Evolutionary conservation across 345 rosid species (phyloP), one percentile per base, ranked within the genome.

Genomic region (Euphorbia pulcherrima): DNA sequence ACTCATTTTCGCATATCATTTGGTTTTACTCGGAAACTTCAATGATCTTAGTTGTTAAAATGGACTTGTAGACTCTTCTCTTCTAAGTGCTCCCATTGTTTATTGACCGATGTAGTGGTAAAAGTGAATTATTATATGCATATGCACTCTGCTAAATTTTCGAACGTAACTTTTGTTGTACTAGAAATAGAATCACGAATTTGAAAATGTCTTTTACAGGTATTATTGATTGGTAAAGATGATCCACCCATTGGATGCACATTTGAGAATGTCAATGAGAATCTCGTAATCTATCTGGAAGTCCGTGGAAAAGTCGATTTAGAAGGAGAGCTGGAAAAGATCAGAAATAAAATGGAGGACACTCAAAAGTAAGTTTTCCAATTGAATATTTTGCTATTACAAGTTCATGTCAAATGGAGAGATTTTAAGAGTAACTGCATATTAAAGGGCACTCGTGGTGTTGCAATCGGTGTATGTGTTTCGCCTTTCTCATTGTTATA

Each of bases 211-310:
- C 50, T 27, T 57, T n/a, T 39, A 61, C 83, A 89, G 97, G 97
- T 94, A 75, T 67, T 90, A 62, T 62, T 76, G 68, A 82, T 84
- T 35, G 90, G 82, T 68, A 76, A 58, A 73, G 91, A 94, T 78
- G 83, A 39, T 57, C 91, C 92, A 64, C 97, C 97, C 18, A 73
- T 76, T 51, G 87, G 84, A 66, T 89, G 95, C 79, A 85, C 87
- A 1, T 85, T 94, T 41, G 92, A 88, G 85, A 88, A 84, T 5
- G 96, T 94, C 17, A 87, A 91, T 28, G 97, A 88, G 78, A 85
- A 86, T 80, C 86, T 94, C 59, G 83, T 79, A 72, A 88, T 91
- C 53, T 91, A 94, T 82, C 89, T 94, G 1, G 75, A 85, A 84
- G 92, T 84, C 59, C 79, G 88, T 23, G 92, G 97, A 66, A 70